Conservation (phyloP, 1,284 basidiomycete genomes). For the Irpex lacteus region DNA sequence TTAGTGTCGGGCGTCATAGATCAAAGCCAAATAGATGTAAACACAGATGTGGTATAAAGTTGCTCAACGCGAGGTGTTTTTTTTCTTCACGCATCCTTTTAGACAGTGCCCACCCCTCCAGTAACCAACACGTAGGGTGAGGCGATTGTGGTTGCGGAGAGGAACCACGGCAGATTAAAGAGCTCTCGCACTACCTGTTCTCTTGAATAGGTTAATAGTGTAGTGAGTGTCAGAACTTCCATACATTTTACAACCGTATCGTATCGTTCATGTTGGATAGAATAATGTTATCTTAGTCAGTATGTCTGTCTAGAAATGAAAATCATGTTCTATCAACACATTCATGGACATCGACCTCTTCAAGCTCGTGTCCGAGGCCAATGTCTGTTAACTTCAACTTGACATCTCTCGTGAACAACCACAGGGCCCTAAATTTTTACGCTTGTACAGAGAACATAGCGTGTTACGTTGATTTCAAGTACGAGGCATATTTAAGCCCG, state of each 20-base stretch:
- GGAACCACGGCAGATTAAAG: conserved; percentile 11
- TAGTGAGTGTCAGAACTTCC: conserved; percentile 15
- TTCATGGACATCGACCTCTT: no score
- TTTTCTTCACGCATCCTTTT: conserved; percentile 13
- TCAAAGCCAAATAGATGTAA: conserved; percentile 11
- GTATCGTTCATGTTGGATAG: no score
- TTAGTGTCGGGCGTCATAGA: neutral
- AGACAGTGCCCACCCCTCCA: conserved; percentile 14
- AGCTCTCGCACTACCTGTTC: conserved; percentile 11
- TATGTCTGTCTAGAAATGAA: no score
- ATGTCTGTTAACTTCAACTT: no score
- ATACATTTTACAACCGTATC: neutral
- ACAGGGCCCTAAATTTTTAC: no score
- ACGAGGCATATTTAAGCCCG: neutral
- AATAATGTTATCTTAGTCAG: no score
- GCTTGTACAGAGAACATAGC: no score
- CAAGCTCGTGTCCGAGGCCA: no score
- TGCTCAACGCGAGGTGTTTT: conserved; percentile 1
- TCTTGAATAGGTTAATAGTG: conserved; percentile 7
- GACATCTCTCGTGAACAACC: no score
- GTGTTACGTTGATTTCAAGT: no score
- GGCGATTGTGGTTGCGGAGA: conserved; percentile 14
- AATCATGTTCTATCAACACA: no score
- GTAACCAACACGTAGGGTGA: conserved; percentile 6
- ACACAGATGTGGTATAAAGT: conserved; percentile 13